Evolutionary conservation across 495 filamentous ascomycete species (phyloP), one percentile per base, ranked within the genome.

Genomic region (Venustampulla echinocandica): DNA sequence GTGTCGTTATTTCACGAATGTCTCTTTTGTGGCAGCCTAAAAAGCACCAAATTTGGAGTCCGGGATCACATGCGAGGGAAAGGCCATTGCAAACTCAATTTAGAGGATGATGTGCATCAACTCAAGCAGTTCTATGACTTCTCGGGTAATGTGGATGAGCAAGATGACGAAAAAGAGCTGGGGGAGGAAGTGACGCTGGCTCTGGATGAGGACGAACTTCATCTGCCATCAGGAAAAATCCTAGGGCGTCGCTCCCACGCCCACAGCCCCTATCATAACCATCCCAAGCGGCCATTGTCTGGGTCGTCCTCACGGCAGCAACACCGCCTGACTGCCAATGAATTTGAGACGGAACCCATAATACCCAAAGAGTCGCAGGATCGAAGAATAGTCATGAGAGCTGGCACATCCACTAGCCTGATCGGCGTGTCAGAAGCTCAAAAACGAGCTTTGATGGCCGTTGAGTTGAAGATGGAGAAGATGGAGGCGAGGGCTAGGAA

Each of bases 31-130:
- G 57, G 57, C 2, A 44, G 33, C 32, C 23, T 23, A 40, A 53
- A 57, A 42, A 46, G 28, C 24, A 57, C 47, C 3, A 49, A 47
- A n/a, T 25, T 50, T 13, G 62, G 46, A 14, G 55, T 52, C 3
- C 59, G 57, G 42, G 49, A 56, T 32, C 62, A 64, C 39, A 65
- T 65, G 62, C 40, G 53, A n/a, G 54, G 47, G 2, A 62, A 62
- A 43, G 55, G 61, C 7, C 62, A 65, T 42, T 65, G 62, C 49
- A 62, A 50, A 18, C 24, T 64, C 18, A 57, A 65, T 43, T 36
- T 61, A 0, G 41, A 54, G n/a, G 35, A 47, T 24, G 37, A 43
- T 0, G 32, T 45, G 10, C 13, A 49, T 24, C 23, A 48, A 4
- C 50, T 62, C 27, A 23, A 48, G 23, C 43, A 62, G 15, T 63